These are phyloP conservation scores for Lentinula edodes DNA, from an alignment of 768 basidiomycete species.

Conservation along the genomic window DNA sequence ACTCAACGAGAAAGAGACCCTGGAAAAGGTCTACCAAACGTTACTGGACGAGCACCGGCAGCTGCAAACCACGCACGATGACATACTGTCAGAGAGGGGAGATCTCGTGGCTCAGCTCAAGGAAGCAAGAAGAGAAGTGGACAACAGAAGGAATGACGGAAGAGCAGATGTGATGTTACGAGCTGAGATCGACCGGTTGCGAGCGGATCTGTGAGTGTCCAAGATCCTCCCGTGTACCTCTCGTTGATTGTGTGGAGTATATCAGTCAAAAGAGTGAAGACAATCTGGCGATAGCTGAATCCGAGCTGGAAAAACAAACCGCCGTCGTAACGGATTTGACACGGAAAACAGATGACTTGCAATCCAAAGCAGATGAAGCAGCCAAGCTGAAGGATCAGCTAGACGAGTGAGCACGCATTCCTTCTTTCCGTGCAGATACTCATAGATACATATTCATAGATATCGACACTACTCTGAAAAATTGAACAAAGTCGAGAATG, in stretches of 20 bases:
- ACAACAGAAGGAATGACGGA: constrained; percentile 50
- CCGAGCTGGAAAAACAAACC: constrained; percentile 79
- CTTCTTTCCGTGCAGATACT: not conserved
- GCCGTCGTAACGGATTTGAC: constrained; percentile 65
- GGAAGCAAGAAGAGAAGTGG: constrained; percentile 53
- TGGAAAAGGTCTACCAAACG: constrained; percentile 75
- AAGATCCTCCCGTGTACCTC: not conserved
- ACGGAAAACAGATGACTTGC: constrained; percentile 77
- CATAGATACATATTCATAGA: constrained; percentile 30
- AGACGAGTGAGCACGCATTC: constrained; percentile 67
- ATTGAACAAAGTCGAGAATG: constrained; percentile 91
- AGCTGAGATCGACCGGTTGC: constrained; percentile 76
- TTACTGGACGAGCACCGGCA: constrained; percentile 71
- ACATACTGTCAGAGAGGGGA: constrained; percentile 71
- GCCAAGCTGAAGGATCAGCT: constrained; percentile 84
- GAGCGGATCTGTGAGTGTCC: constrained; percentile 73
- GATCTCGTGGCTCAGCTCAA: constrained; percentile 63
- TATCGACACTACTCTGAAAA: constrained; percentile 91
- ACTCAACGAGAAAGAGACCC: constrained; percentile 77
- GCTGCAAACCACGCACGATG: constrained; percentile 75
- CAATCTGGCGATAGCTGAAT: constrained; percentile 75
- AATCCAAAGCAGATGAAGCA: constrained; percentile 71
- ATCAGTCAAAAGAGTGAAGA: constrained; percentile 92
- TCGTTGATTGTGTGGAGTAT: constrained; percentile 22
- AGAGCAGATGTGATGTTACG: constrained; percentile 75